These are phyloP conservation scores for Gonium pectorale DNA, from an alignment of 139 green algal species.

Conservation along the genomic window DNA sequence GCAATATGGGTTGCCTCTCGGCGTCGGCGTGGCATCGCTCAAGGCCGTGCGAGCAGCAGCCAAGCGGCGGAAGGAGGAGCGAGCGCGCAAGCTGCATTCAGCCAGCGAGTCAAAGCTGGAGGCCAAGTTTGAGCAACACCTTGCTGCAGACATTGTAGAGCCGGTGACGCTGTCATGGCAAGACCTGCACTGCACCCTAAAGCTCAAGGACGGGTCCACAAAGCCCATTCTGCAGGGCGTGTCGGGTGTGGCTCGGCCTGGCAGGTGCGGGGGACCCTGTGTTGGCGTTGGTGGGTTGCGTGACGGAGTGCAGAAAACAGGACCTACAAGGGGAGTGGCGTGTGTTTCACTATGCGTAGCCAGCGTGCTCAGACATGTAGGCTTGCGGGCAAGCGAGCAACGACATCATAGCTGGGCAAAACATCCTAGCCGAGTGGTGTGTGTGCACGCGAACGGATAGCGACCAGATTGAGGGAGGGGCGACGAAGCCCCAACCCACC, in stretches of 20 bases:
- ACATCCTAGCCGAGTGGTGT: too few relatives aligned
- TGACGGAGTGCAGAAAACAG: too few relatives aligned
- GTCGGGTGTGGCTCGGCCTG: conserved; percentile 53
- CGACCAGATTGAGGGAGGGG: too few relatives aligned
- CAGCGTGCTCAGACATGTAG: background rate
- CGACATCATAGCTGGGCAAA: background rate
- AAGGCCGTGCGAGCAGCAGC: conserved; percentile 33
- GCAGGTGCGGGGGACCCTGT: conserved; percentile 40
- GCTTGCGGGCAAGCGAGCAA: background rate
- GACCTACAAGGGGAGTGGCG: too few relatives aligned
- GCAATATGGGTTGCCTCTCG: conserved; percentile 41
- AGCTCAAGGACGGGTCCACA: conserved; percentile 1
- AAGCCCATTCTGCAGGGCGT: conserved; percentile 58
- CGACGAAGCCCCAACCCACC: too few relatives aligned
- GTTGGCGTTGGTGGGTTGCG: background rate
- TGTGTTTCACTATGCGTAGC: too few relatives aligned
- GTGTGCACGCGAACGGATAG: too few relatives aligned
- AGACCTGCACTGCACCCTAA: conserved; percentile 23
- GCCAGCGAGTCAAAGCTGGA: background rate
- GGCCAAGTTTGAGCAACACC: conserved; percentile 4
- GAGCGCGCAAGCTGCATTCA: background rate
- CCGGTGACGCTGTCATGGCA: conserved; percentile 52
- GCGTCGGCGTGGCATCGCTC: background rate
- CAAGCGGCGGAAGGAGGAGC: background rate
- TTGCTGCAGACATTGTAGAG: conserved; percentile 3